phyloP scores from a whole-genome alignment of 345 rosid species.

The Syzygium aromaticum region DNA sequence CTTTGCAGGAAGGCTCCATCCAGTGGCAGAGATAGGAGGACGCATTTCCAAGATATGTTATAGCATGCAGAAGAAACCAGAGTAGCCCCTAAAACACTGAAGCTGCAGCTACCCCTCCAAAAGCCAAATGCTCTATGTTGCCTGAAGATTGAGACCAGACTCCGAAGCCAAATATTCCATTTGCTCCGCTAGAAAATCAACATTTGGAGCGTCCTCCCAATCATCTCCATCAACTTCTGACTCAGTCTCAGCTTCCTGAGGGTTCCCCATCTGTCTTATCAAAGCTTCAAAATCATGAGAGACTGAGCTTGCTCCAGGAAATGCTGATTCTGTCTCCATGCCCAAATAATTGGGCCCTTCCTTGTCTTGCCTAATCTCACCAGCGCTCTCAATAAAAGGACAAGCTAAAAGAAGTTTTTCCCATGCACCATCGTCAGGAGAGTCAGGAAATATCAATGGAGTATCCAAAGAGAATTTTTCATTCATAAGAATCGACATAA shows the following conservation, averaged over 20 bases:
- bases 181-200: constrained; percentile 49
- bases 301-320: constrained; percentile 15
- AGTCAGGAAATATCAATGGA: constrained; percentile 56
- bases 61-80: neutral
- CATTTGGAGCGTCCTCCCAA: constrained; percentile 24
- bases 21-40: neutral
- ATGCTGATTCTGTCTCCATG: constrained; percentile 21
- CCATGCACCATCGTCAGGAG: constrained; percentile 70
- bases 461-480: constrained; percentile 34
- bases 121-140: neutral
- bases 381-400: constrained; percentile 22
- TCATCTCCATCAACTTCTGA: constrained; percentile 16
- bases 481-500: constrained; percentile 58
- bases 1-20: neutral
- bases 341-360: constrained; percentile 19
- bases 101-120: neutral
- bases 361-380: constrained; percentile 18
- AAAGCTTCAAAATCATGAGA: constrained; percentile 30
- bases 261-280: constrained; percentile 40
- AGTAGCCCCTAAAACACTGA: neutral
- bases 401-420: constrained; percentile 54
- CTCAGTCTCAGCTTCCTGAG: constrained; percentile 18
- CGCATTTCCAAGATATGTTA: neutral
- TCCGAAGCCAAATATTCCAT: constrained; percentile 40
- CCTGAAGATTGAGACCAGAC: neutral